A percentile compares a stretch with the other conserved stretches of the same genome.
Evolutionary conservation across 2,329 filamentous ascomycete species (phyloP).

Genomic region (Dothideomycetes sp.): DNA sequence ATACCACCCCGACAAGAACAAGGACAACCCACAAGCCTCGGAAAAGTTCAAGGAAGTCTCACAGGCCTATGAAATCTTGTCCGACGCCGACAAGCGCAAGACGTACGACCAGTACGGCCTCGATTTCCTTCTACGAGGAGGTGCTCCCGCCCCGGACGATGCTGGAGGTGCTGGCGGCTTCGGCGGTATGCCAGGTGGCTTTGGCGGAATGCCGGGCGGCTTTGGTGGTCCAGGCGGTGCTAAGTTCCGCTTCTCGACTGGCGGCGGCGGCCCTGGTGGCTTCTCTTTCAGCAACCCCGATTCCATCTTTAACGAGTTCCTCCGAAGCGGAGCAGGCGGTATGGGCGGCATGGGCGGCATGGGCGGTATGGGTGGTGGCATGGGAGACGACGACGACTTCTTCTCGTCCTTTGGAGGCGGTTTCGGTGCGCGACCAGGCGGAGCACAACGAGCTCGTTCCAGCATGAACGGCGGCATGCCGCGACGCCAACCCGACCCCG

Average conservation of each 20-base stretch:
- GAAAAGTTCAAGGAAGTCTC: conserved; percentile 99
- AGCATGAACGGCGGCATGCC: conserved; percentile 26
- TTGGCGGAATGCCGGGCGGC: conserved; percentile 19
- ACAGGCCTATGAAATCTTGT: conserved; percentile 95
- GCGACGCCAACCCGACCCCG: conserved; percentile 54
- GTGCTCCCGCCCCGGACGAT: conserved; percentile 55
- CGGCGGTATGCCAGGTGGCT: conserved; percentile 52
- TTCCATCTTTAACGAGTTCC: conserved; percentile 76
- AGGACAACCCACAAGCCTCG: conserved; percentile 70
- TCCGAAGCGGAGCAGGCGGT: conserved; percentile 48
- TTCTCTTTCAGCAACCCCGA: conserved; percentile 74
- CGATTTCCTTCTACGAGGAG: conserved; percentile 81
- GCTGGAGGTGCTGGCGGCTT: conserved; percentile 33
- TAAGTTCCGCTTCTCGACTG: conserved; percentile 57
- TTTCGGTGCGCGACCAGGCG: conserved; percentile 23
- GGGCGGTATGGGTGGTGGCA: conserved; percentile 26
- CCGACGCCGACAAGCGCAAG: conserved; percentile 92
- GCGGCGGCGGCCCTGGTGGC: conserved; percentile 35
- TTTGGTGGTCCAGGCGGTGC: conserved; percentile 41
- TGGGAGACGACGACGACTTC: conserved; percentile 47
- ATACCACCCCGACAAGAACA: conserved; percentile 97
- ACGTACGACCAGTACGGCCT: conserved; percentile 91
- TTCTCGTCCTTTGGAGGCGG: conserved; percentile 44
- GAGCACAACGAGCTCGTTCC: conserved; percentile 14
- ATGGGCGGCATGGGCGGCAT: conserved; percentile 33